A percentile compares a stretch with the other conserved stretches of the same genome.
These are phyloP conservation scores for Pinus taeda DNA, from an alignment of 75 land plant species.

Conservation along the genomic window DNA sequence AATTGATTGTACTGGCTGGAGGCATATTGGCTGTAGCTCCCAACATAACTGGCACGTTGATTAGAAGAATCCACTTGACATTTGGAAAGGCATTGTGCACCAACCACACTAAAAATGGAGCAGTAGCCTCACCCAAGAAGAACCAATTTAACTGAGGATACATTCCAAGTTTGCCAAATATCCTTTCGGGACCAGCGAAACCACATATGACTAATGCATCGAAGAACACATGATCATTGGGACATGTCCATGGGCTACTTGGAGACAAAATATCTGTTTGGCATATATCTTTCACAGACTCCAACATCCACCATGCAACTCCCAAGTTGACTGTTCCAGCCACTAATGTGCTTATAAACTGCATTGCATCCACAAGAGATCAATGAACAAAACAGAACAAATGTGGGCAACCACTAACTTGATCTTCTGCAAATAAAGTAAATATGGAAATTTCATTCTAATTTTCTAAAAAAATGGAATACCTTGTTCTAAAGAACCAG, in stretches of 20 bases:
- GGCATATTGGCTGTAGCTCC: constrained; percentile 60
- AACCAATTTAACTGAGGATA: constrained; percentile 28
- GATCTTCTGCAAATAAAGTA: too few relatives aligned
- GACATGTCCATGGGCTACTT: too few relatives aligned
- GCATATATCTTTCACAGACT: constrained; percentile 63
- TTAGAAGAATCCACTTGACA: constrained; percentile 17
- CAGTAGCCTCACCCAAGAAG: constrained; percentile 21
- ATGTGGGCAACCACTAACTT: too few relatives aligned
- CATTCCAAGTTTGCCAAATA: not conserved
- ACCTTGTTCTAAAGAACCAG: too few relatives aligned
- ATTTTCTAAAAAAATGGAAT: too few relatives aligned
- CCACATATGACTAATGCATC: too few relatives aligned
- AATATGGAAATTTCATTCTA: too few relatives aligned
- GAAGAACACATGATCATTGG: too few relatives aligned
- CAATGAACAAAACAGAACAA: too few relatives aligned
- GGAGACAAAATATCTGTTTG: constrained; percentile 30
- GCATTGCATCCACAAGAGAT: constrained; percentile 15
- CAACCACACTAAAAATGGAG: constrained; percentile 24
- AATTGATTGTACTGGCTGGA: constrained; percentile 64
- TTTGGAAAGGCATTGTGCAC: not conserved
- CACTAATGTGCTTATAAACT: constrained; percentile 57
- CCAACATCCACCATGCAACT: too few relatives aligned
- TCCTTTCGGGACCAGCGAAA: too few relatives aligned
- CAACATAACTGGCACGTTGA: constrained; percentile 59
- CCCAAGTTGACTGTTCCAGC: constrained; percentile 64